Evolutionary conservation across 257 asterid genomes (phyloP), one percentile per base, ranked within the genome.

Genomic region (Solanum chilense): DNA sequence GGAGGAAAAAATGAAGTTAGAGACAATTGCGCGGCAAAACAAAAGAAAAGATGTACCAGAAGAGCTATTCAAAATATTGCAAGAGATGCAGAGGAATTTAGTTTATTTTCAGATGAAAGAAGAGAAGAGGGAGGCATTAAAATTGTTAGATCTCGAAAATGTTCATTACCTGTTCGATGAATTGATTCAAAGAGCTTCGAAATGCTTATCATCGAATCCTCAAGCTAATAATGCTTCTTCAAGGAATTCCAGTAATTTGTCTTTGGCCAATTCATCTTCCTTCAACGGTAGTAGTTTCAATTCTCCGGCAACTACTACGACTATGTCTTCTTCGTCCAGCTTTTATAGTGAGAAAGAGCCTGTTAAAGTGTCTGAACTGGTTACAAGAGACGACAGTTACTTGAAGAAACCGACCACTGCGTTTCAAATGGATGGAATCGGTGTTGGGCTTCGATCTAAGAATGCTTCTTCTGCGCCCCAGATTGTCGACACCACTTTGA

Each of bases 401-500:
- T 88, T 95, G 90, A 93, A 92, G 92, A 95, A 94, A 89, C 81
- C 92, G 31, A 95, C 91, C 83, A 52, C 90, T 1, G 68, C 89
- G 9, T 91, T 89, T 90, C 91, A 58, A 56, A 88, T 58, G 16
- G 96, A 93, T 73, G 95, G 92, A 60, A 47, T 92, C 74, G 89
- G 93, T 23, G 42, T 74, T 29, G 92, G 93, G 23, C 49, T 52
- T 87, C 92, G 89, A 87, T 83, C 90, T 68, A 86, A 85, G 44
- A 93, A 90, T 25, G 77, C 85, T 83, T 91, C 81, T 12, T 25
- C 90, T 27, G 81, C 58, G 14, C 97, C 96, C 21, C 90, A 92
- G 87, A 93, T 93, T 90, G 92, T 90, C 82, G 98, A 95, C 91
- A 91, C 97, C 20, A 93, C 92, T 76, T 91, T 95, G 87, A 96